These are phyloP conservation scores for Puccinia horiana DNA, from an alignment of 1,284 basidiomycete genomes.

Conservation along the genomic window DNA sequence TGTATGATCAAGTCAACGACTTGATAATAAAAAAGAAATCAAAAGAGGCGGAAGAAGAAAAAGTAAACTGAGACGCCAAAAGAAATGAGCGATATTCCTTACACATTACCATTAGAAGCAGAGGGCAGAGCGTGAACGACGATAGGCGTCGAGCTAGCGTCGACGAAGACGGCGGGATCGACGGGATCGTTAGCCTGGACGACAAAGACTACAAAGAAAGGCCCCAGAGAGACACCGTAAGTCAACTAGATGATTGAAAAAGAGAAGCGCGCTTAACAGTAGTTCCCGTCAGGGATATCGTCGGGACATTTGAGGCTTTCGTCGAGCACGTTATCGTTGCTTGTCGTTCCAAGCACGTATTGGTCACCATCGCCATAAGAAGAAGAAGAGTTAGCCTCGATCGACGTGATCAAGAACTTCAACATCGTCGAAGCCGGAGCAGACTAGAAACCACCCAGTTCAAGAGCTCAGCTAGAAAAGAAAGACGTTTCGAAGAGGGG, in stretches of 20 bases:
- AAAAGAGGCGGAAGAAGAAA: too few species aligned
- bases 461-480: neutral
- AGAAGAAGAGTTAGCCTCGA: neutral
- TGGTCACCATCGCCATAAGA: neutral
- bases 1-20: too few species aligned
- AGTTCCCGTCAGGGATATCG: neutral
- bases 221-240: too few species aligned
- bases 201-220: conserved; percentile 15
- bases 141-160: neutral
- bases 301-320: conserved; percentile 20
- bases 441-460: neutral
- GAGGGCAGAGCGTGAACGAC: neutral
- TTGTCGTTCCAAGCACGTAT: conserved; percentile 15
- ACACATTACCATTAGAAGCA: neutral
- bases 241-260: too few species aligned
- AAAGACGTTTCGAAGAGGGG: neutral
- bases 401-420: conserved; percentile 20
- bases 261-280: conserved; percentile 3
- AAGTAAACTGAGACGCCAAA: neutral
- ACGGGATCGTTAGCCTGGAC: conserved; percentile 25
- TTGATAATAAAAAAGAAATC: too few species aligned
- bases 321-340: neutral
- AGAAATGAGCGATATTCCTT: neutral
- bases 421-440: neutral
- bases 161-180: neutral